phyloP scores from a whole-genome alignment of 2,329 filamentous ascomycete genomes.

The Xylaria sp. region DNA sequence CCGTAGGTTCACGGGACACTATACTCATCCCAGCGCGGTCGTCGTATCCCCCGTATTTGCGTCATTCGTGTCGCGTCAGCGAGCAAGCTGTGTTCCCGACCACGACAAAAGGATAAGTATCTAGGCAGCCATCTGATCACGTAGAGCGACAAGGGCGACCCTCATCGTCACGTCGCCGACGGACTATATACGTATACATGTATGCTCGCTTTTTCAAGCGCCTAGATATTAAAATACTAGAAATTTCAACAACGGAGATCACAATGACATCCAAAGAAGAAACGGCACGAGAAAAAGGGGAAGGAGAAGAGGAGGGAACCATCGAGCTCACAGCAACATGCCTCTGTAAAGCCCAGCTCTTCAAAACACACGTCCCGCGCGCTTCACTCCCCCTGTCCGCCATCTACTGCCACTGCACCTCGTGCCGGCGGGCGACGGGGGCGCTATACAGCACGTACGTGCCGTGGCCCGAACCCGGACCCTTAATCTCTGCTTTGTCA shows the following conservation, averaged over 20 bases:
- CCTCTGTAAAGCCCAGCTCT: slow-evolving; percentile 58
- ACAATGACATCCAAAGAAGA: not conserved
- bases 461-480: slow-evolving; percentile 54
- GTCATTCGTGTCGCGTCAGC: not conserved
- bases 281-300: no score
- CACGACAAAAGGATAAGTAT: not conserved
- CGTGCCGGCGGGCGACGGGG: slow-evolving; percentile 60
- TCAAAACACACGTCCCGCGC: slow-evolving; percentile 50
- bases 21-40: not conserved
- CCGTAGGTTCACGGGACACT: not conserved
- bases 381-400: slow-evolving; percentile 56
- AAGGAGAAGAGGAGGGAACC: not conserved
- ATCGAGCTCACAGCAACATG: slow-evolving; percentile 54
- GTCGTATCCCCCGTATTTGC: slow-evolving; percentile 6
- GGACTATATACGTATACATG: not conserved
- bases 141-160: not conserved
- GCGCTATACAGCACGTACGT: slow-evolving; percentile 53
- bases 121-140: not conserved
- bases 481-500: no score
- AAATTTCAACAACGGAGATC: not conserved
- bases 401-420: slow-evolving; percentile 60
- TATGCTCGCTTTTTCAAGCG: not conserved
- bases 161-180: not conserved
- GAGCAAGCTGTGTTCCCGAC: not conserved
- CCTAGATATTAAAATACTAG: not conserved